Evolutionary conservation across 2,329 filamentous ascomycete species (phyloP), one percentile per base, ranked within the genome.

Genomic region (Sclerotinia minor): DNA sequence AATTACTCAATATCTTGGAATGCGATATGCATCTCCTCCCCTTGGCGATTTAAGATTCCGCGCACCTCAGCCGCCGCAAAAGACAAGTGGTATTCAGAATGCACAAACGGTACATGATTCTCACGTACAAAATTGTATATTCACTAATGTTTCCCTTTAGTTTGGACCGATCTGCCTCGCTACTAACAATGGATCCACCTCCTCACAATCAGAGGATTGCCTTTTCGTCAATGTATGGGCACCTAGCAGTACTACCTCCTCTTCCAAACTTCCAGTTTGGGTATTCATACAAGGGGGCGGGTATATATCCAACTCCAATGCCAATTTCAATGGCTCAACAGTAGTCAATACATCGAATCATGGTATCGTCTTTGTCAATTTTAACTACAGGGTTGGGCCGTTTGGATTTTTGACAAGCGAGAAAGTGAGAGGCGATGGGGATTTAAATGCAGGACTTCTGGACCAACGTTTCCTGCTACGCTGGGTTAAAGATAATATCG

Each of bases 21-120:
- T 94, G 72, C 85, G 89, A 38, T 94, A 86, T 79, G 91, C 90
- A 1, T 87, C 88, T 6, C 82, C 90, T 11, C 90, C 90, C 0
- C 68, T 89, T 5, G 88, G 87, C 3, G 72, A 83, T 5, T 75
- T 91, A 67, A 83, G 91, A n/a, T 94, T 92, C 75, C 81, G 82
- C 58, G 85, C 66, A 26, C 66, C 66, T 6, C 32, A 44, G 19
- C 52, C 59, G 9, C 66, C 66, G 9, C 66, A 50, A 54, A 52
- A 19, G 15, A 58, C 35, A 11, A 58, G 8, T 45, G 24, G 19
- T 24, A 11, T 53, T 15, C 66, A 65, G n/a, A 32, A 21, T 7
- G 66, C 60, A 17, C 53, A 64, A 49, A 32, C 38, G 41, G 66
- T 65, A 68, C 26, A 15, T 35, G 11, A 2, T 49, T 21, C 13